Conservation (phyloP, 2,329 filamentous ascomycete species). For the Pseudogymnoascus sp. region DNA sequence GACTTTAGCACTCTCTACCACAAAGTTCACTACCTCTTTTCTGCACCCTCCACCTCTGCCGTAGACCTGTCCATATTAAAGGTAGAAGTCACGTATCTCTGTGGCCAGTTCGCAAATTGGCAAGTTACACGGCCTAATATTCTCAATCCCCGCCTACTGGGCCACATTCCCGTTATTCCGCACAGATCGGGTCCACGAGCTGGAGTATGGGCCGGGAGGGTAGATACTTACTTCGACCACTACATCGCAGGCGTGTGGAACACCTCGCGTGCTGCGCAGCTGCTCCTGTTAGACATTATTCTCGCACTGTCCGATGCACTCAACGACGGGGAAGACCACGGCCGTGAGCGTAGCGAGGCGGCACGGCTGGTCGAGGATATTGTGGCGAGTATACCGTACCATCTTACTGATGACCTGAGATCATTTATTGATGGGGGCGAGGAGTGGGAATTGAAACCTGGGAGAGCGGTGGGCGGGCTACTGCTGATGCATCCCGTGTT, state of each 20-base stretch:
- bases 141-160: conserved; percentile 13
- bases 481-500: conserved; percentile 23
- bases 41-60: neutral
- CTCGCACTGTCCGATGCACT: conserved; percentile 25
- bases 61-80: conserved; percentile 4
- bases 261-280: conserved; percentile 40
- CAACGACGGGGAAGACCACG: neutral
- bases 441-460: conserved; percentile 10
- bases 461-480: conserved; percentile 20
- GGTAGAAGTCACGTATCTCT: conserved; percentile 4
- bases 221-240: conserved; percentile 48
- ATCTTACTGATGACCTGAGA: conserved; percentile 18
- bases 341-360: neutral
- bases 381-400: conserved; percentile 19
- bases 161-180: neutral
- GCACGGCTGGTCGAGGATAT: conserved; percentile 15
- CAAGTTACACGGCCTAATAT: conserved; percentile 10
- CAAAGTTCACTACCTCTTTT: neutral
- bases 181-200: conserved; percentile 20
- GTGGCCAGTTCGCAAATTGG: conserved; percentile 13
- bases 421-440: conserved; percentile 13
- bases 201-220: conserved; percentile 47
- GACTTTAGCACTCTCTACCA: neutral
- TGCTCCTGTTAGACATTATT: conserved; percentile 43
- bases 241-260: conserved; percentile 50